Conservation (phyloP, 2,329 filamentous ascomycete genomes). For the Colletotrichum trifolii region DNA sequence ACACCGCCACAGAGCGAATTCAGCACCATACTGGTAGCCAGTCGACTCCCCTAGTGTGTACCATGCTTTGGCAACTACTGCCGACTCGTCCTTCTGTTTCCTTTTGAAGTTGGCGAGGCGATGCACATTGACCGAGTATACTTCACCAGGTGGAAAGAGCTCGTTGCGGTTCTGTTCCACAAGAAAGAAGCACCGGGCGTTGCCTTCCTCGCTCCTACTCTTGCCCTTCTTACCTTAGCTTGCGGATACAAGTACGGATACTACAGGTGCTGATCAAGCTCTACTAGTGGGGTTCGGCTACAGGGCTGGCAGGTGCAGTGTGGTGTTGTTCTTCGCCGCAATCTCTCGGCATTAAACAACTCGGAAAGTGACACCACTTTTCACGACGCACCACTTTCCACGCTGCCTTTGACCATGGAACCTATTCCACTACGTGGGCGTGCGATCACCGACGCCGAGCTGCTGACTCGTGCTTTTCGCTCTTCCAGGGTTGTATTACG, state of each 20-base stretch:
- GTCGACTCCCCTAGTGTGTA: constrained; percentile 11
- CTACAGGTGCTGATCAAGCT: constrained; percentile 13
- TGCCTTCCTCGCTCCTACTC: too few relatives aligned
- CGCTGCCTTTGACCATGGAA: too few relatives aligned
- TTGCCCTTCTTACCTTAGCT: neutral
- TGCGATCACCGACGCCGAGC: too few relatives aligned
- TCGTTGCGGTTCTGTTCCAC: too few relatives aligned
- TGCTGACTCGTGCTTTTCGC: constrained; percentile 1
- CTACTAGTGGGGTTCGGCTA: constrained; percentile 20
- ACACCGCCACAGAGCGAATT: constrained; percentile 14
- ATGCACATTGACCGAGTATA: too few relatives aligned
- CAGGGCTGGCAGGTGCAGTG: constrained; percentile 12
- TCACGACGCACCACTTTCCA: constrained; percentile 1
- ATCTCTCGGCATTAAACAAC: constrained; percentile 30
- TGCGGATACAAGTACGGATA: neutral
- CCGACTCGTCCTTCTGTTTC: neutral
- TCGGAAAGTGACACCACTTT: constrained; percentile 1
- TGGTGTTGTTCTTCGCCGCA: constrained; percentile 17
- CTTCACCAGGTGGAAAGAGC: too few relatives aligned
- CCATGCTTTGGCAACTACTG: too few relatives aligned
- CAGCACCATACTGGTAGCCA: constrained; percentile 12
- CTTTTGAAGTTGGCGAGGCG: neutral
- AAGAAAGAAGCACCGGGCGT: too few relatives aligned
- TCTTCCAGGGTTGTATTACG: neutral
- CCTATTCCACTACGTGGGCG: too few relatives aligned